Base-by-base conservation (phyloP, 768 basidiomycete genomes). In the Pholiota conissans region DNA sequence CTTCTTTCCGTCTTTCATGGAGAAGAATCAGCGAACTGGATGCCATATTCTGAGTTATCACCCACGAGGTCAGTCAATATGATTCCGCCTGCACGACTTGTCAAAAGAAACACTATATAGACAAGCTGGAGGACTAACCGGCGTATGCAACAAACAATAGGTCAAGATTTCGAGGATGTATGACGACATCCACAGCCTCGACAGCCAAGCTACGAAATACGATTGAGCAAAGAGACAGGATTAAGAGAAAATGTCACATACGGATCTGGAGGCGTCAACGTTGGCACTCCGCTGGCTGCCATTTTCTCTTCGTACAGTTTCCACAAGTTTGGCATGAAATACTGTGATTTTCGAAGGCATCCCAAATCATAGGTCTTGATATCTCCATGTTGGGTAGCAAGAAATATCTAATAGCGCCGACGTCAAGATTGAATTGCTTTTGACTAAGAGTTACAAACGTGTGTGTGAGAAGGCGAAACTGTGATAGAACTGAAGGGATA, bases 261-360 rank as follows among this genome's bases (percentile, higher is more conserved):
- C 68, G 59, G 63, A 34, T 62, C 57, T 30, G 60, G 56, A 14
- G 56, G 46, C 20, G 56, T 52, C n/a, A 66, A 40, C 48, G 63
- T 77, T 65, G 71, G 76, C 69, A 73, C 73, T 24, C 77, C 79
- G 49, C 70, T 74, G 0, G 74, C 68, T 46, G 68, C 63, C 65
- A 76, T 70, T 73, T 81, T 81, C 57, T 87, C 81, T 68, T 90
- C 85, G 63, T 91, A 86, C 28, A 84, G 62, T 20, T 75, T 76
- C 94, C 93, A 95, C 63, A 89, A 74, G 65, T 93, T 93, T 2
- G 87, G 86, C 30, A 91, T 81, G 16, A 74, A 77, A 63, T 89
- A 91, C 10, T 79, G 76, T 0, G 91, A 90, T 58, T 87, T 78
- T 18, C 81, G 76, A 14, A 84, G 75, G 57, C 90, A 87, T 11